These are phyloP conservation scores for Capniomyces stellatus DNA, from an alignment of 371 early-diverging fungal genomes.

Conservation along the genomic window DNA sequence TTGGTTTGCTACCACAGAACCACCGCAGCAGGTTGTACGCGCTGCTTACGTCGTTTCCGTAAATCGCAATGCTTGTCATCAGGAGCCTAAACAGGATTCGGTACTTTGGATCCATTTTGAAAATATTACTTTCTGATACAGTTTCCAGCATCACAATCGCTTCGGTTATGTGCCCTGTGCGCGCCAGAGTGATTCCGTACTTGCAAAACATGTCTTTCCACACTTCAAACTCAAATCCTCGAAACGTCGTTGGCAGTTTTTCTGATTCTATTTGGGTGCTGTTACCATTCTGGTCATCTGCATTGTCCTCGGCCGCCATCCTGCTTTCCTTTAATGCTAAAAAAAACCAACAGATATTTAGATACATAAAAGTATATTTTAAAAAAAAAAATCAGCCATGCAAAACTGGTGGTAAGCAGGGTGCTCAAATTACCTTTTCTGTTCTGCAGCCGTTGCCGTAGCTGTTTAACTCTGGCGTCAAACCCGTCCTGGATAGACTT, in stretches of 20 bases:
- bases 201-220: conserved; percentile 20
- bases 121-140: conserved; percentile 16
- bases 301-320: no score
- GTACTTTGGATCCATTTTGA: not conserved
- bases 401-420: no score
- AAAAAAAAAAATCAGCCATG: no score
- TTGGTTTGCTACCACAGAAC: conserved; percentile 4
- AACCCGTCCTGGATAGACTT: not conserved
- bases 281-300: no score
- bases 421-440: no score
- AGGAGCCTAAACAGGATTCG: conserved; percentile 6
- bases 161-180: conserved; percentile 3
- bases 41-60: not conserved
- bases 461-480: no score
- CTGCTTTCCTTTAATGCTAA: no score
- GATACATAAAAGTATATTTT: no score
- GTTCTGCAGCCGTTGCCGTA: no score
- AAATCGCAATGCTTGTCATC: conserved; percentile 13
- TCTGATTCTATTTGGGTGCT: no score
- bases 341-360: no score
- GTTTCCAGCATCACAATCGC: conserved; percentile 17
- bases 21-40: conserved; percentile 13
- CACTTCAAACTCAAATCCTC: conserved; percentile 11
- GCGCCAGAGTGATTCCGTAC: conserved; percentile 13
- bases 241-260: conserved; percentile 21